Evolutionary conservation across 331 rosid genomes (phyloP), one percentile per base, ranked within the genome.

Genomic region (Quercus phellos): DNA sequence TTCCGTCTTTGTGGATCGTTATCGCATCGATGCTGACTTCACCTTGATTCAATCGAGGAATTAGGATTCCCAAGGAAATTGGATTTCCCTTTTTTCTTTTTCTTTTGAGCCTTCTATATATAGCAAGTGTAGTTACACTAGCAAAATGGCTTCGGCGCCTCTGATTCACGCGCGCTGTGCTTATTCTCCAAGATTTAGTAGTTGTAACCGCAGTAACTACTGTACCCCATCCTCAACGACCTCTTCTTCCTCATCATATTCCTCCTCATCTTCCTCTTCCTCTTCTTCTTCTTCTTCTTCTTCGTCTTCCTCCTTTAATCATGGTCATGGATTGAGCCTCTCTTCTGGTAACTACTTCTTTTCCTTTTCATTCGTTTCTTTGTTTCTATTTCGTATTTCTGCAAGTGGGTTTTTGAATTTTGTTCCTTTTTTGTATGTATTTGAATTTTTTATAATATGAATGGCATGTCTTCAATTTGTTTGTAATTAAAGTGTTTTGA

Each of bases 131-230:
- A 61, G 5, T n/a, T 17, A 3, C 1, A 5, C 14, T 6, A 67
- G 0, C 6, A 11, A 46, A 46, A 88, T 83, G 91, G 90, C 90
- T 19, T 84, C 89, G 13, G 70, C 90, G 59, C 72, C 92, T 63
- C 80, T 69, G 67, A 63, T 85, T 71, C 80, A 83, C 76, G 84
- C 88, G 77, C 86, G 88, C 54, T 86, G 43, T 12, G 60, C 69
- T 18, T 86, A 77, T 74, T 81, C 79, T 18, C 85, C 83, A 21
- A 43, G 78, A 68, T 71, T 88, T 54, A n/a, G 43, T 54, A 30
- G 53, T 30, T 61, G 64, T 21, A 60, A 32, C 75, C 80, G 63
- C 6, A 78, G 87, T 53, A 74, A 61, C 64, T 38, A 38, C 46
- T 38, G 0, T 3, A 38, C 46, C 46, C 46, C 83, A 3, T 51